phyloP scores from a whole-genome alignment of 2,329 filamentous ascomycete genomes.

The Neonectria faginata region DNA sequence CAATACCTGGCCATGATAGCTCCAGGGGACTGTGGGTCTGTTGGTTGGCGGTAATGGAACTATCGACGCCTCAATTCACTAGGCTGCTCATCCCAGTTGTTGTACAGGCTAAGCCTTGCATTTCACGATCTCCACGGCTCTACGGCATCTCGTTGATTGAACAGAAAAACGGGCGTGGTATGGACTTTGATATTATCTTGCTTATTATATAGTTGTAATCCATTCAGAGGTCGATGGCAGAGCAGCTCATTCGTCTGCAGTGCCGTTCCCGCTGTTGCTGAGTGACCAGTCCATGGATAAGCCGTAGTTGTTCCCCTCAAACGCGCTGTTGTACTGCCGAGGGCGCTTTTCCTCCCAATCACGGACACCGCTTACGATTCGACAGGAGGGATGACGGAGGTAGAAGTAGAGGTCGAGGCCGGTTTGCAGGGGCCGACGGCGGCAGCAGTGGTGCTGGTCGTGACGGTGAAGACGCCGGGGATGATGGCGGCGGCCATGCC shows the following conservation, averaged over 20 bases:
- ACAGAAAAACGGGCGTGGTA: no score
- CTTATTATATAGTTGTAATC: no score
- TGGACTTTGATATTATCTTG: no score
- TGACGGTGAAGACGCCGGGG: slow-evolving; percentile 29
- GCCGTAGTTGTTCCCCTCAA: no score
- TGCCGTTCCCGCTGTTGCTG: no score
- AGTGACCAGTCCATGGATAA: no score
- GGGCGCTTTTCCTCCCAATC: no score
- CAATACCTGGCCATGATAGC: not conserved
- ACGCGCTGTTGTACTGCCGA: no score
- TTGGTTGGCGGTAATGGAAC: not conserved
- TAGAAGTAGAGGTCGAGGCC: not conserved
- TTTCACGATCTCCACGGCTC: not conserved
- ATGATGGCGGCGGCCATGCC: slow-evolving; percentile 15
- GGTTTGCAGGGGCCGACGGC: slow-evolving; percentile 9
- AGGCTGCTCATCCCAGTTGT: not conserved
- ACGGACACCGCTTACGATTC: not conserved
- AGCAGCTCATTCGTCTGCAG: no score
- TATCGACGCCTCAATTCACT: not conserved
- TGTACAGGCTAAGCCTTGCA: not conserved
- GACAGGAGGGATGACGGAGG: not conserved
- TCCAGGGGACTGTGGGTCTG: not conserved
- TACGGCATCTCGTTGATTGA: no score
- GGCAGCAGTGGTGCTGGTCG: slow-evolving; percentile 18
- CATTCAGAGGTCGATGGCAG: no score